Base-by-base conservation (phyloP, 768 basidiomycete genomes). In the Amanita inopinata region DNA sequence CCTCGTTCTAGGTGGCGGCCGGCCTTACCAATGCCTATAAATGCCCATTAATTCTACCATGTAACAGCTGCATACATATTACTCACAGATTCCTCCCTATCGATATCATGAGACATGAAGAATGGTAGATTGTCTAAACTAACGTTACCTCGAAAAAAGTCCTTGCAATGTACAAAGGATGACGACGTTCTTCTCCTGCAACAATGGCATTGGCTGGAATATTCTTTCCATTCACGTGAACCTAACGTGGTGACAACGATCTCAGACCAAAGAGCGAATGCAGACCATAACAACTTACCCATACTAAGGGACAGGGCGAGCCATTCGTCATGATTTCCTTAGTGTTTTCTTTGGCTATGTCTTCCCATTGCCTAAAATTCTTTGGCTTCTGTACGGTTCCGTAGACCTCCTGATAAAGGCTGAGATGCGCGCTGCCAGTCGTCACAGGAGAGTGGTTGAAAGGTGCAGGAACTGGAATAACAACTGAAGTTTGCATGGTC, bases 341-440 rank as follows among this genome's bases (percentile, higher is more conserved):
- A 10, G 54, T 53, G 23, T 47, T 46, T 7, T 36, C 19, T n/a
- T 40, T 46, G 3, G 54, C 51, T 17, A 45, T 25, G 12, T 47
- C 52, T 27, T 49, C 49, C 54, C 54, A 56, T 32, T 56, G 54
- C 33, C 49, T 51, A 25, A 46, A 38, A 2, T 50, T 48, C 22
- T 48, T 47, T 8, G 51, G 51, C 33, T 53, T 54, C 36, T 38
- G 50, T 3, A 44, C 34, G 8, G 38, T 24, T 17, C 53, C 52
- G 24, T 53, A 47, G 8, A 53, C 34, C 8, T 47, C 38, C 30
- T 46, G 37, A 14, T 43, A 31, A 12, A 53, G n/a, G n/a, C n/a
- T n/a, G n/a, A n/a, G n/a, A n/a, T n/a, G n/a, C n/a, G n/a, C n/a
- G n/a, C n/a, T n/a, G n/a, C n/a, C n/a, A n/a, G n/a, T n/a, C n/a